Conservation (phyloP, 2,329 filamentous ascomycete species). For the Phaeoacremonium minimum region DNA sequence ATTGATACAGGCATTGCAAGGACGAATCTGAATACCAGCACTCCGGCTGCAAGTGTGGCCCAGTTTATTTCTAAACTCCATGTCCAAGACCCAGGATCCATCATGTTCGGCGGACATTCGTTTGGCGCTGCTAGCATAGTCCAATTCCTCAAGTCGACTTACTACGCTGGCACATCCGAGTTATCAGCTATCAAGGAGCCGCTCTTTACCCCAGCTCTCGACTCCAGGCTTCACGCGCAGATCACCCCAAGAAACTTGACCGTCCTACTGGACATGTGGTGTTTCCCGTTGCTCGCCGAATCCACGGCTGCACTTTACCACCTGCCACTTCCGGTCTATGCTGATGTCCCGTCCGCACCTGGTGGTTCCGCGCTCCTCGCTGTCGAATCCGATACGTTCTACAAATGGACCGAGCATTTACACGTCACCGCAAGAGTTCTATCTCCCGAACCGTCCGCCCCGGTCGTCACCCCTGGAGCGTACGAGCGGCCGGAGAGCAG, state of each 20-base stretch:
- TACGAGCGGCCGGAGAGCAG: slow-evolving; percentile 37
- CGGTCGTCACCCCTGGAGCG: slow-evolving; percentile 32
- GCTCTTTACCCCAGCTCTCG: slow-evolving; percentile 54
- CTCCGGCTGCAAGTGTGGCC: slow-evolving; percentile 42
- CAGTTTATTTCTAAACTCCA: slow-evolving; percentile 61
- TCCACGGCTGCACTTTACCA: slow-evolving; percentile 60
- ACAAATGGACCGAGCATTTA: slow-evolving; percentile 72
- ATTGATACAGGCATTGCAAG: slow-evolving; percentile 54
- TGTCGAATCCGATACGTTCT: slow-evolving; percentile 73
- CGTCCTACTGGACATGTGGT: slow-evolving; percentile 78
- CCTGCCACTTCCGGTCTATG: slow-evolving; percentile 72
- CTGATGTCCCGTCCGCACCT: slow-evolving; percentile 46
- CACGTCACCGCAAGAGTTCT: slow-evolving; percentile 63
- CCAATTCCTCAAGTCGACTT: slow-evolving; percentile 76
- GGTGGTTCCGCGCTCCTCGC: slow-evolving; percentile 61
- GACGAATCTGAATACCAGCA: slow-evolving; percentile 48
- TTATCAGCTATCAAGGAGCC: slow-evolving; percentile 46
- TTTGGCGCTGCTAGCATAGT: slow-evolving; percentile 73
- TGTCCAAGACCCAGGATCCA: slow-evolving; percentile 65
- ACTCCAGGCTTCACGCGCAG: slow-evolving; percentile 56
- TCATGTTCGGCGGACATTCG: slow-evolving; percentile 75
- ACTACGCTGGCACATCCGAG: slow-evolving; percentile 52
- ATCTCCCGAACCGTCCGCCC: slow-evolving; percentile 47
- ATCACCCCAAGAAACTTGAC: slow-evolving; percentile 63
- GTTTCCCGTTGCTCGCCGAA: slow-evolving; percentile 63